These are phyloP conservation scores for Stachybotrys echinatus DNA, from an alignment of 2,329 filamentous ascomycete genomes.

Conservation along the genomic window DNA sequence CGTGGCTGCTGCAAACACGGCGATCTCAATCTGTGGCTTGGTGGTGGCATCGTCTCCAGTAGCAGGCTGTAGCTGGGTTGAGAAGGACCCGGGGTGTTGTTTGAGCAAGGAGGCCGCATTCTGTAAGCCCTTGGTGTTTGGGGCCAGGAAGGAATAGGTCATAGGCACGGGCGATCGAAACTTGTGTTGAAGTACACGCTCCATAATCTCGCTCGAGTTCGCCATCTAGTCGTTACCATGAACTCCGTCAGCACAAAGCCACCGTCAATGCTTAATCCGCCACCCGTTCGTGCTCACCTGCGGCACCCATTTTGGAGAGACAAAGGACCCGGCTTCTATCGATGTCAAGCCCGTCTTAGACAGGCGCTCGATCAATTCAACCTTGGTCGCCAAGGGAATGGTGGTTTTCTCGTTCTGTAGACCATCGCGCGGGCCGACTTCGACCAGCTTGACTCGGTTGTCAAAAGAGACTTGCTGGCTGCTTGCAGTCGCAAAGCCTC, in stretches of 20 bases:
- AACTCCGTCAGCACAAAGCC: not conserved
- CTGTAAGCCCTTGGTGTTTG: conserved; percentile 68
- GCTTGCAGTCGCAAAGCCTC: conserved; percentile 35
- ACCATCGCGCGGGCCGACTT: conserved; percentile 83
- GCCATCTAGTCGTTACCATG: conserved; percentile 55
- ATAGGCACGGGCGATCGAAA: conserved; percentile 51
- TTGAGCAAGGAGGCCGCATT: conserved; percentile 53
- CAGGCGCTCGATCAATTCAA: conserved; percentile 68
- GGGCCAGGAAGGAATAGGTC: conserved; percentile 75
- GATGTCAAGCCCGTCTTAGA: conserved; percentile 62
- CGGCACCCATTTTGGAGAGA: conserved; percentile 79
- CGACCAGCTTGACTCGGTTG: conserved; percentile 60
- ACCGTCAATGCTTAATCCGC: not conserved
- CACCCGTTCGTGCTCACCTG: conserved; percentile 47
- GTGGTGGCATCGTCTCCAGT: conserved; percentile 28
- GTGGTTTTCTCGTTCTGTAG: conserved; percentile 75
- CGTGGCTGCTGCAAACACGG: conserved; percentile 77
- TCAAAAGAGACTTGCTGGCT: conserved; percentile 21
- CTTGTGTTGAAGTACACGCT: conserved; percentile 57
- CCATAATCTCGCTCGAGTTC: conserved; percentile 68
- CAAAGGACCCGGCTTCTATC: conserved; percentile 80
- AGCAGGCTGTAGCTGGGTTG: conserved; percentile 43
- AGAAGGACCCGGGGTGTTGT: conserved; percentile 41
- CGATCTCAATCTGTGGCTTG: conserved; percentile 59
- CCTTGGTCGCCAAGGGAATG: conserved; percentile 67